Evolutionary conservation across 1,284 basidiomycete species (phyloP).

Genomic region (Schizophyllum amplum): DNA sequence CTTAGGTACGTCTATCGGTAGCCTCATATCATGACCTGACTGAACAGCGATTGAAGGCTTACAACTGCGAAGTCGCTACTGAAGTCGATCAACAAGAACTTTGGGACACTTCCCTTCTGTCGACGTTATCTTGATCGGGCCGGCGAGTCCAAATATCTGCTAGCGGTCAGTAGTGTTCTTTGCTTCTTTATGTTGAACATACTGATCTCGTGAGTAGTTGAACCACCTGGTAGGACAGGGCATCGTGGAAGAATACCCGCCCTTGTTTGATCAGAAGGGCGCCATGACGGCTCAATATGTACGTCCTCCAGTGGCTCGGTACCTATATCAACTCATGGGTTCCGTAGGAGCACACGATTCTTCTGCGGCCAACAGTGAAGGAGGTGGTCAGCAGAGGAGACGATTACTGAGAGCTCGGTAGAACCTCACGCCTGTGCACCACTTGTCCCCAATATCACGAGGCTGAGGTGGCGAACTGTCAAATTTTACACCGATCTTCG

Average conservation of each 20-base stretch:
- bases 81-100: constrained; percentile 87
- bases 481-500: neutral
- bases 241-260: constrained; percentile 93
- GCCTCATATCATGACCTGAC: neutral
- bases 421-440: neutral
- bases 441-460: neutral
- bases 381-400: constrained; percentile 94
- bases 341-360: constrained; percentile 82
- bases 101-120: constrained; percentile 95
- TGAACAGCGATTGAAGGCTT: constrained; percentile 40
- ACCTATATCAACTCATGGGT: neutral
- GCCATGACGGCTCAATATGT: constrained; percentile 95
- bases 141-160: constrained; percentile 93
- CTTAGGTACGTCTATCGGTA: constrained; percentile 41
- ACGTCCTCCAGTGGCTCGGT: constrained; percentile 21
- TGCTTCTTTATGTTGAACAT: constrained; percentile 1
- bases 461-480: neutral
- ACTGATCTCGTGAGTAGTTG: constrained; percentile 40
- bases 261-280: constrained; percentile 74
- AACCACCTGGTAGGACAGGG: constrained; percentile 87
- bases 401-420: constrained; percentile 60
- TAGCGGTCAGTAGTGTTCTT: constrained; percentile 58
- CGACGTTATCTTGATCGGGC: constrained; percentile 87
- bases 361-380: constrained; percentile 86
- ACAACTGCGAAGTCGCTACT: constrained; percentile 83